These are phyloP conservation scores for Tylopilus balloui DNA, from an alignment of 768 basidiomycete species.

Conservation along the genomic window DNA sequence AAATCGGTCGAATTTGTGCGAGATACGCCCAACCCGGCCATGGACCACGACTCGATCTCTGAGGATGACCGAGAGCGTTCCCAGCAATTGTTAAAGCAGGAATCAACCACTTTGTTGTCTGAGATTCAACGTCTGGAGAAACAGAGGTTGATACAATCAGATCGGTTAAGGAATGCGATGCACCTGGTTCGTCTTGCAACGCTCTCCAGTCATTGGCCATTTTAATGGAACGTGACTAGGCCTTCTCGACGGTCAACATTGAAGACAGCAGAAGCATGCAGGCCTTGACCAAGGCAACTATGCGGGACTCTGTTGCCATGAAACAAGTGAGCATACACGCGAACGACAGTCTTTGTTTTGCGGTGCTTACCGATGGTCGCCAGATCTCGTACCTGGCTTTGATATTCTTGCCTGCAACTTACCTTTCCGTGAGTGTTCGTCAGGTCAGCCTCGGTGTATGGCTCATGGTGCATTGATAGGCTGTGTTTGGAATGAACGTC, in stretches of 20 bases:
- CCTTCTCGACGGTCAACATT: slow-evolving; percentile 57
- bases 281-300: slow-evolving; percentile 43
- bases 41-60: slow-evolving; percentile 29
- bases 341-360: background rate
- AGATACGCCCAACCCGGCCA: slow-evolving; percentile 46
- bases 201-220: background rate
- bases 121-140: slow-evolving; percentile 39
- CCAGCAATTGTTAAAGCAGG: slow-evolving; percentile 11
- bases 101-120: slow-evolving; percentile 32
- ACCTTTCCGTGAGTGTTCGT: slow-evolving; percentile 28
- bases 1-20: slow-evolving; percentile 49
- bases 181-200: slow-evolving; percentile 20
- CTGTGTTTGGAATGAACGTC: slow-evolving; percentile 29
- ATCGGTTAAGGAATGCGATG: slow-evolving; percentile 32
- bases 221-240: slow-evolving; percentile 32
- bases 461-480: slow-evolving; percentile 24
- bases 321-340: slow-evolving; percentile 22
- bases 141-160: slow-evolving; percentile 26
- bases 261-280: slow-evolving; percentile 52
- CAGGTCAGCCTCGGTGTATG: too few relatives aligned
- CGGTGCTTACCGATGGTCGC: background rate
- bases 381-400: slow-evolving; percentile 57
- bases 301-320: slow-evolving; percentile 40
- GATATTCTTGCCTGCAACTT: slow-evolving; percentile 56
- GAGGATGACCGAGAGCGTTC: slow-evolving; percentile 4